A percentile compares a stretch with the other conserved stretches of the same genome.
Evolutionary conservation across 805 yeast species (phyloP).

Genomic region (Candida quercuum): DNA sequence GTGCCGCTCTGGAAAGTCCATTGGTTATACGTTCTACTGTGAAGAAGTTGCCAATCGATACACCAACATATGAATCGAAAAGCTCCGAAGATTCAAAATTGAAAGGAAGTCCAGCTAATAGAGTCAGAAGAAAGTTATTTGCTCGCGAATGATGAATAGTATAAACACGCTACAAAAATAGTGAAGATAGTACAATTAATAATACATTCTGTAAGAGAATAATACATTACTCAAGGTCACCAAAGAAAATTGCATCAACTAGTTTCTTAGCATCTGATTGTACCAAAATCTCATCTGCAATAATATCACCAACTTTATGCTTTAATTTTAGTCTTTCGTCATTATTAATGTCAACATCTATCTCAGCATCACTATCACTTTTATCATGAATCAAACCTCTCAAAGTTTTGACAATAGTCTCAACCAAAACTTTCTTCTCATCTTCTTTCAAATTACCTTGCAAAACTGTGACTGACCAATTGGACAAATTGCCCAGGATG

Average conservation of each 20-base stretch:
- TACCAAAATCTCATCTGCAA: slow-evolving; percentile 45
- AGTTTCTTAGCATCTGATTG: slow-evolving; percentile 45
- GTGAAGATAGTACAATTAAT: background rate
- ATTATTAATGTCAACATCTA: slow-evolving; percentile 32
- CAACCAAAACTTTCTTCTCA: slow-evolving; percentile 44
- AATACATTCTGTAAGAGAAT: background rate
- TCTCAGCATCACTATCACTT: slow-evolving; percentile 24
- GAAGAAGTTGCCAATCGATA: slow-evolving; percentile 15
- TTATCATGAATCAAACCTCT: slow-evolving; percentile 36
- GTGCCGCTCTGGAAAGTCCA: slow-evolving; percentile 15
- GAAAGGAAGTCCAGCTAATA: slow-evolving; percentile 23
- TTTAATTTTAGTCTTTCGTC: slow-evolving; percentile 38
- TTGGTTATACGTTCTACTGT: slow-evolving; percentile 15
- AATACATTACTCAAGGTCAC: slow-evolving; percentile 35
- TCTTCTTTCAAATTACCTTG: slow-evolving; percentile 29
- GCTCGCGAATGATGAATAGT: slow-evolving; percentile 22
- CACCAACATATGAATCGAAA: slow-evolving; percentile 14
- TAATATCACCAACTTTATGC: slow-evolving; percentile 55
- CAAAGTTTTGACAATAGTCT: slow-evolving; percentile 51
- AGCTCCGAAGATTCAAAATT: slow-evolving; percentile 13
- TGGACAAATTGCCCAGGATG: slow-evolving; percentile 74
- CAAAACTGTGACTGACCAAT: slow-evolving; percentile 68
- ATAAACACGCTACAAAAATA: background rate
- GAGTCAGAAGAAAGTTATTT: slow-evolving; percentile 31
- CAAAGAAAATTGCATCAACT: slow-evolving; percentile 66